Conservation (phyloP, 192 early-diverging fungal genomes). For the Dimargaris cristalligena region DNA sequence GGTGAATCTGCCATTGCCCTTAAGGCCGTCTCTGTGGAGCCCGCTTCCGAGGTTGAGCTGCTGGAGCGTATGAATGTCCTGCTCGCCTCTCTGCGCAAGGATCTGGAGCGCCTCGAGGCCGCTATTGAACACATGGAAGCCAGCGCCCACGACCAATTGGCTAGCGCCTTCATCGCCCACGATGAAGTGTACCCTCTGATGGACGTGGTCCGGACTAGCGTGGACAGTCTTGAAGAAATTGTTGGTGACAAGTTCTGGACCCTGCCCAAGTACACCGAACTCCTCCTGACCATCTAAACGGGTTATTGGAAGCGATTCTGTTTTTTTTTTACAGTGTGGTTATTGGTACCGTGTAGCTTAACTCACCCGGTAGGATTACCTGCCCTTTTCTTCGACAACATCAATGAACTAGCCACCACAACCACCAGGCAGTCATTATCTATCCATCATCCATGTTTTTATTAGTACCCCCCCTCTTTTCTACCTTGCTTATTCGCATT, state of each 20-base stretch:
- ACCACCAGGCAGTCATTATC: too few relatives aligned
- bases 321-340: too few relatives aligned
- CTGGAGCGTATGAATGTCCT: constrained; percentile 49
- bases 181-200: constrained; percentile 48
- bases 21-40: constrained; percentile 36
- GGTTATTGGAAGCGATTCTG: too few relatives aligned
- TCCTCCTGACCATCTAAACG: constrained; percentile 51
- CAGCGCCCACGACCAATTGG: constrained; percentile 36
- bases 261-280: constrained; percentile 91
- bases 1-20: constrained; percentile 65
- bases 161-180: constrained; percentile 46
- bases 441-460: too few relatives aligned
- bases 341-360: too few relatives aligned
- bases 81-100: constrained; percentile 35
- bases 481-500: too few relatives aligned
- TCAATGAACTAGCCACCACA: too few relatives aligned
- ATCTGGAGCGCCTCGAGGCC: constrained; percentile 33
- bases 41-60: constrained; percentile 49
- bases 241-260: constrained; percentile 91
- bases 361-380: too few relatives aligned
- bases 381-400: too few relatives aligned
- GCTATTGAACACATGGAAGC: constrained; percentile 38
- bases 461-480: too few relatives aligned
- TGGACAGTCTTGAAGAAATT: constrained; percentile 63
- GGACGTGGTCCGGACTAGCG: constrained; percentile 43